Evolutionary conservation across 129 eudicot genomes (phyloP), one percentile per base, ranked within the genome.

Genomic region (Artemisia annua): DNA sequence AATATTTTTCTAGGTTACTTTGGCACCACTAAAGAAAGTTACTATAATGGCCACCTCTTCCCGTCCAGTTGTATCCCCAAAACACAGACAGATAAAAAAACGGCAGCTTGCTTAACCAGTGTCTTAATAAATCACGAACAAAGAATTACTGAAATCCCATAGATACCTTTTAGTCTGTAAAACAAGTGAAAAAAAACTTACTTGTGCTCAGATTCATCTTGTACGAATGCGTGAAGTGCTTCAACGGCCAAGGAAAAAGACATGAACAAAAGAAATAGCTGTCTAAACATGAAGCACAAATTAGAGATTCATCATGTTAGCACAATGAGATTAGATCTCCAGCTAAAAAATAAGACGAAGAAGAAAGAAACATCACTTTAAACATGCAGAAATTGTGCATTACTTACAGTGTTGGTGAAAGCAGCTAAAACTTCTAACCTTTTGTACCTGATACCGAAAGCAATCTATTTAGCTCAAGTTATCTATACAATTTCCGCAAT

Each of bases 171-270:
- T 15, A 30, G 18, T 15, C 22, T 20, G 10, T 10, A 58, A 32
- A 16, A 11, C 14, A 69, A 62, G 18, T 51, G 39, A 22, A 10
- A 28, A 28, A 77, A 52, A n/a, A 83, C 93, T 88, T 82, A 94
- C 98, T 94, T 94, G 87, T 94, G 97, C 82, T 94, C 98, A 18
- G 98, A 94, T 83, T 94, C 98, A 86, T 94, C 98, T 85, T 94
- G 98, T 79, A 94, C 88, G 71, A 87, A 94, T 3, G 97, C 97
- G 54, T 94, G 98, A 84, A 94, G 98, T 48, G 96, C 98, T 88
- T 94, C 98, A 76, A 94, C 97, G 18, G 96, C 97, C 78, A 94
- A 78, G 73, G 98, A 94, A 86, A 94, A 94, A 20, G 97, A 86
- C 97, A 94, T 80, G 75, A 94, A 94, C 82, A 90, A 80, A 86